Evolutionary conservation across 176 grass and related monocot genomes (phyloP), one percentile per base, ranked within the genome.

Genomic region (Oropetium thomaeum): DNA sequence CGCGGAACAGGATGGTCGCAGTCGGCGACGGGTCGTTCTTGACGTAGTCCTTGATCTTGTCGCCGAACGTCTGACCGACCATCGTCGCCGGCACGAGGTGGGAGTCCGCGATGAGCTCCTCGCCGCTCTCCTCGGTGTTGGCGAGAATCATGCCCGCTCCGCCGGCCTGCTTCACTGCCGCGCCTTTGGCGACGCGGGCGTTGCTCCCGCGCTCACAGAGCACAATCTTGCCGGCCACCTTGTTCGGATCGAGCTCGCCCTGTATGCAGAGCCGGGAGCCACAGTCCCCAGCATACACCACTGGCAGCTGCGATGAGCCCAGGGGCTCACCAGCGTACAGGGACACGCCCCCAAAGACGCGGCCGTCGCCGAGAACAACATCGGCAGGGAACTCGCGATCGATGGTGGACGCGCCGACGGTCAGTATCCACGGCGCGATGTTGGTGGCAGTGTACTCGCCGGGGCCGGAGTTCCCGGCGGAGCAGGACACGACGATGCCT

Each of bases 391-490:
- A 97, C 45, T 97, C 90, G 14, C 90, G 79, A 54, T 97, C 90
- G 33, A 90, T 27, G 51, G 85, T 97, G 33, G 90, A 97, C 3
- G 87, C 93, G 20, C 82, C 87, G 27, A 97, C 87, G 44, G 93
- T 97, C 13, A 97, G 76, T 19, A 97, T 90, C 93, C 93, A 97
- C 12, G 93, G 93, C 4, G 89, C 93, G 10, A 96, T 86, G 69
- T 96, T 96, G 26, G 61, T 43, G 1, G 89, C 75, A 31, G 93
- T 96, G 61, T 82, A 84, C 15, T 77, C 65, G 10, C 87, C 79
- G 30, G 89, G 93, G 12, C 93, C 89, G 0, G 89, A 90, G 72
- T 97, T 97, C 1, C 93, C 93, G 0, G 90, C 90, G 3, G 90
- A 97, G 79, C 84, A 85, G 25, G 93, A 97, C 11, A 97, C 93